Base-by-base conservation (phyloP, 331 rosid genomes). In the Quercus phellos region DNA sequence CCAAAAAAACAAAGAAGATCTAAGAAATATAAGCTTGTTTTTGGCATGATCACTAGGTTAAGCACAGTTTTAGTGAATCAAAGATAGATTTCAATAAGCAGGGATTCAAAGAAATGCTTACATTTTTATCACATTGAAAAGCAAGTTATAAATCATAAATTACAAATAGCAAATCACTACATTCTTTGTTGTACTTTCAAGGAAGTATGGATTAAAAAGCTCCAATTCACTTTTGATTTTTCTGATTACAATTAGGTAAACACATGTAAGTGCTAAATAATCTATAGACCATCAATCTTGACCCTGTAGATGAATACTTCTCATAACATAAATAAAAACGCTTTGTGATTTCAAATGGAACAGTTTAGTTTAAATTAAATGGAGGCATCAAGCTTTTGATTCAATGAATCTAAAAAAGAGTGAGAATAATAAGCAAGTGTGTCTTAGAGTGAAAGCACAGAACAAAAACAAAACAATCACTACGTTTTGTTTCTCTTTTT, bases 351-450 rank as follows among this genome's bases (percentile, higher is more conserved):
- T 29, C 43, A 35, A 35, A 35, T 50, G 42, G 42, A 83, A 71
- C n/a, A 63, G 72, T 18, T 74, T 24, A 51, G 17, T 59, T 16
- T 54, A 29, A 78, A 35, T 35, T 30, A 70, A 13, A 51, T 42
- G 7, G 67, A 50, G 38, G 54, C 24, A 50, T 19, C 55, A 29
- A 56, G 78, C 35, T 77, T 50, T 22, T 11, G 19, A 63, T 16
- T 5, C 35, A 63, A 63, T 27, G 46, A 63, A 77, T 80, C 85
- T 63, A 29, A 29, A 29, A 29, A 29, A 29, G 30, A 29, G 30
- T 29, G 30, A 29, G 30, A 29, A 29, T 29, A 29, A 29, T 51
- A 73, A 79, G 83, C 84, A 81, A 59, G 71, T 81, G 85, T 81
- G 85, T 29, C 75, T 35, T 12, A 14, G 81, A 75, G 80, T 68